Base-by-base conservation (phyloP, 2,329 filamentous ascomycete genomes). In the Hypoxylon sp. region DNA sequence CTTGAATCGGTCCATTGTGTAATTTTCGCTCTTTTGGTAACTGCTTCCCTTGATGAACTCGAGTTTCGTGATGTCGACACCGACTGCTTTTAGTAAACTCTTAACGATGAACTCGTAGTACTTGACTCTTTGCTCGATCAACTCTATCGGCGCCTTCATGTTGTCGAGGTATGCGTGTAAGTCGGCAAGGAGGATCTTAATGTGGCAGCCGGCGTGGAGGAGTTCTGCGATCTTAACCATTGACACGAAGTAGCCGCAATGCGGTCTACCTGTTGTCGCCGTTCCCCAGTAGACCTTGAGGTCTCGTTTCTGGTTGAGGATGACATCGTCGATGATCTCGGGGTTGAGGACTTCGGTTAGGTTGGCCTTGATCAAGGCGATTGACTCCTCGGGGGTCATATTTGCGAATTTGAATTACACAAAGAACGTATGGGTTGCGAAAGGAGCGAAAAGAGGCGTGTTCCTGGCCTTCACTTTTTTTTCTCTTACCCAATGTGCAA, bases 171-270 rank as follows among this genome's bases (percentile, higher is more conserved):
- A 93, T 73, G 89, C 93, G 80, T 92, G 90, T 48, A 92, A 87
- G 72, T 93, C 89, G 79, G 89, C 91, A 66, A 96, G 88, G 37
- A 97, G 88, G 66, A 97, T 87, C 62, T 89, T 92, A 66, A 97
- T 89, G 66, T 94, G 88, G 82, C 93, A 97, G 39, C 92, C 94
- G 31, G 95, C 94, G 37, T 89, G 87, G 35, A 98, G 88, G 76
- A 97, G 89, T 79, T 98, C 91, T 42, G 93, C 94, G 69, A 98
- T 92, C 82, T 98, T 98, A 77, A 97, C 88, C 74, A 92, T 91
- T 5, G 94, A 91, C 8, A 96, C 92, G 69, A 97, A 93, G 86
- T 97, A 97, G 73, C 93, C 94, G 78, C 89, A 92, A 80, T 98
- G 94, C 60, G 94, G 94, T 67, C 91, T 87, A 1, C 67, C 67